Evolutionary conservation across 2,329 filamentous ascomycete species (phyloP).

Genomic region (Trichophyton schoenleinii): DNA sequence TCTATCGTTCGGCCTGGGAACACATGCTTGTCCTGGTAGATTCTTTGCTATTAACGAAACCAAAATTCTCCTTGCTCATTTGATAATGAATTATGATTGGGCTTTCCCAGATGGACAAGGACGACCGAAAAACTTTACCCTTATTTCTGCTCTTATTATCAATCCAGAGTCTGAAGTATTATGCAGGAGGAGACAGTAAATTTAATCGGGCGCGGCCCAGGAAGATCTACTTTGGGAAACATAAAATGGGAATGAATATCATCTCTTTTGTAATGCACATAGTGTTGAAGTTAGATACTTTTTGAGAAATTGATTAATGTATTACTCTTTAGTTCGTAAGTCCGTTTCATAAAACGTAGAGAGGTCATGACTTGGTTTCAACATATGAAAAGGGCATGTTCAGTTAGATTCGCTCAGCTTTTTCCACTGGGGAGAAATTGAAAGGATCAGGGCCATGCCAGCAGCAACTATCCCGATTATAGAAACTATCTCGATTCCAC

Average conservation of each 20-base stretch:
- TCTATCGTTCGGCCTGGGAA: conserved; percentile 20
- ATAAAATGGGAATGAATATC: not conserved
- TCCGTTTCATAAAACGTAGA: not conserved
- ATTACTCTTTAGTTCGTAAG: not conserved
- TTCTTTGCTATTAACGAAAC: conserved; percentile 25
- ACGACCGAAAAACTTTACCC: not conserved
- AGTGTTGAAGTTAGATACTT: not conserved
- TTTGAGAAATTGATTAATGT: not conserved
- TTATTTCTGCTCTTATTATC: not conserved
- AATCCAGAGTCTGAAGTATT: not conserved
- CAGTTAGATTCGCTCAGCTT: not conserved
- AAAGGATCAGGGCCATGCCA: not conserved
- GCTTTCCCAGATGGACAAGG: conserved; percentile 6
- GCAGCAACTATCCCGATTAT: not conserved
- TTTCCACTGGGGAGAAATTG: not conserved
- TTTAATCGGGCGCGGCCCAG: too few relatives aligned
- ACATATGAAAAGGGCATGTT: not conserved
- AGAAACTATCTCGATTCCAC: not conserved
- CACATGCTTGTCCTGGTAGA: conserved; percentile 24
- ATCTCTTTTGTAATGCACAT: not conserved
- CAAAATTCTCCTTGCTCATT: conserved; percentile 23
- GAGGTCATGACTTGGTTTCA: not conserved
- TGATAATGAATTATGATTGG: conserved; percentile 25
- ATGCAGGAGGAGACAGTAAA: not conserved
- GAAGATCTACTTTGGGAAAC: not conserved